Percentiles rank a stretch among this genome's conserved stretches.
These are phyloP conservation scores for Senna tora DNA, from an alignment of 306 rosid species.

Conservation along the genomic window DNA sequence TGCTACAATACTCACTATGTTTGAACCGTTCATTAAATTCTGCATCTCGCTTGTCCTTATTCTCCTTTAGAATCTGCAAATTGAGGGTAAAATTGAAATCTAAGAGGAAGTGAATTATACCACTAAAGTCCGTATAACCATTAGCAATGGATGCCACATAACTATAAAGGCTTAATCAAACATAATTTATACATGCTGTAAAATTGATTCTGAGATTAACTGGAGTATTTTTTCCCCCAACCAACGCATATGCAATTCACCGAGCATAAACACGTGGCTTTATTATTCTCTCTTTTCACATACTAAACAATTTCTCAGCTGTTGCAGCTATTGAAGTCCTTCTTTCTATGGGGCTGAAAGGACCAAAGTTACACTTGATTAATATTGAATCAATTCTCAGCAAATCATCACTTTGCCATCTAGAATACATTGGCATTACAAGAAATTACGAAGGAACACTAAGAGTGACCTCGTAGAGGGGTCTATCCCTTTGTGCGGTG, in stretches of 20 bases:
- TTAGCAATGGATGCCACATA: neutral
- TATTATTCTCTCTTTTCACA: neutral
- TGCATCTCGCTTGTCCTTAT: conserved; percentile 87
- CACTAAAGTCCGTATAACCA: neutral
- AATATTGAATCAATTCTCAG: neutral
- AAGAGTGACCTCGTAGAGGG: conserved; percentile 75
- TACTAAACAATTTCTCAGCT: neutral
- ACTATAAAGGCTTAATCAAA: neutral
- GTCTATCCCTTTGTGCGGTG: conserved; percentile 88
- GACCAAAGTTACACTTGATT: neutral
- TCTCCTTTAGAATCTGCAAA: conserved; percentile 80
- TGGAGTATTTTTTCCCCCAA: neutral
- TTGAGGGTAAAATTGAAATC: neutral
- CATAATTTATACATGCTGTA: neutral
- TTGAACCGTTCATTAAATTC: conserved; percentile 93
- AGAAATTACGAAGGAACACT: neutral
- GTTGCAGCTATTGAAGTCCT: neutral
- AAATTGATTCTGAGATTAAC: neutral
- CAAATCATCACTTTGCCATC: neutral
- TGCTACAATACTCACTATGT: conserved; percentile 72
- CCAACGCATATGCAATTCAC: neutral
- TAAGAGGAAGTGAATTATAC: neutral
- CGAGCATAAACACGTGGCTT: neutral
- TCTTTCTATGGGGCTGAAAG: neutral
- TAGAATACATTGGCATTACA: neutral